phyloP scores from a whole-genome alignment of 495 filamentous ascomycete genomes.

The Monascus purpureus region DNA sequence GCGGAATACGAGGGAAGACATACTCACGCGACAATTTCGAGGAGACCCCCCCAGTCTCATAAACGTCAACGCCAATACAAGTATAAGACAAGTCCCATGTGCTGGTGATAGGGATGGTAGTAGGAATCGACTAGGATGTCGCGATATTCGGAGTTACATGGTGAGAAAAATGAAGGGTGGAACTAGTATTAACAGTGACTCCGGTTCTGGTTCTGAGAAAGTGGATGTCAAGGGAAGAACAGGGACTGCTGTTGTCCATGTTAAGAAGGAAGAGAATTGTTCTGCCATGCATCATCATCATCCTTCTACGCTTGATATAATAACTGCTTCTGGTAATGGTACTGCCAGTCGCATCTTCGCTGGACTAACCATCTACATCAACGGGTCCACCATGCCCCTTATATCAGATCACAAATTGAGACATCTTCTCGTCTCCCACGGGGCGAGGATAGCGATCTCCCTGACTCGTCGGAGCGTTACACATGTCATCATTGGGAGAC shows the following conservation, averaged over 20 bases:
- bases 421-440: constrained; percentile 57
- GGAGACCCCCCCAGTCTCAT: constrained; percentile 5
- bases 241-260: no score
- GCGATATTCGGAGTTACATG: no score
- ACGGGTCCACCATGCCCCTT: constrained; percentile 67
- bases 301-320: neutral
- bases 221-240: no score
- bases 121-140: no score
- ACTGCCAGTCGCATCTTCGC: constrained; percentile 41
- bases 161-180: no score
- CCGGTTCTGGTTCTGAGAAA: no score
- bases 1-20: constrained; percentile 51
- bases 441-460: constrained; percentile 51
- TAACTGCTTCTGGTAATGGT: constrained; percentile 1
- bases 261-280: neutral
- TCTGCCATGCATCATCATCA: neutral
- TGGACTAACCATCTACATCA: constrained; percentile 65
- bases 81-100: neutral
- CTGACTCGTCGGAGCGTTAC: constrained; percentile 63
- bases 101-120: no score
- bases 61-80: neutral
- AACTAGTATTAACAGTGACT: no score
- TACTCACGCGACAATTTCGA: constrained; percentile 54
- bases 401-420: constrained; percentile 84
- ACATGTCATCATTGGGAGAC: constrained; percentile 68